These are phyloP conservation scores for Linnemannia zychae DNA, from an alignment of 192 early-diverging fungal species.

Conservation along the genomic window DNA sequence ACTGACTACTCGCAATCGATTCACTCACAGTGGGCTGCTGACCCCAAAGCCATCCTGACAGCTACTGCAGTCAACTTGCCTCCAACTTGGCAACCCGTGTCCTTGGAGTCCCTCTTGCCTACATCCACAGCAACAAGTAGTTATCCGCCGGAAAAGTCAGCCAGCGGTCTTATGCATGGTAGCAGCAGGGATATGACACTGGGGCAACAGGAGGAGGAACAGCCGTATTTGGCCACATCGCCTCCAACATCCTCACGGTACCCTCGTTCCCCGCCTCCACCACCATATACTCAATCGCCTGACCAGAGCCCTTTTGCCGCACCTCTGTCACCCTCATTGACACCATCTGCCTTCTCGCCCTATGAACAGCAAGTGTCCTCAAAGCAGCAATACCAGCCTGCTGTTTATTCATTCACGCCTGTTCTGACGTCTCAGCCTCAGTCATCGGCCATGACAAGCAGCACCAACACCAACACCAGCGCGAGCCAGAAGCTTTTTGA, in stretches of 20 bases:
- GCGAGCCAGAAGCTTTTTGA: conserved; percentile 14
- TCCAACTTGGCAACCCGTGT: conserved; percentile 3
- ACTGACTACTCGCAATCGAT: background rate
- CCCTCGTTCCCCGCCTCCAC: conserved; percentile 32
- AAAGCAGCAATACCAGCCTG: background rate
- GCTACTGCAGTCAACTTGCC: background rate
- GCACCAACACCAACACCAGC: background rate
- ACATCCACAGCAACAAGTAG: background rate
- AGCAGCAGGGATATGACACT: background rate
- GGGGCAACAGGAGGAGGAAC: conserved; percentile 6
- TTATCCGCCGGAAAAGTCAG: conserved; percentile 45
- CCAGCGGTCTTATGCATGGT: background rate
- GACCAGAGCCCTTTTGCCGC: background rate
- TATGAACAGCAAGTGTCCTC: background rate
- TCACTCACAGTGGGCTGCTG: background rate
- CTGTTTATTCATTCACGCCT: background rate
- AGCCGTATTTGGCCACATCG: conserved; percentile 32
- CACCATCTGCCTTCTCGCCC: background rate
- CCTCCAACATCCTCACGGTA: conserved; percentile 14
- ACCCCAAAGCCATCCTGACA: background rate
- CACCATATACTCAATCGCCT: conserved; percentile 39
- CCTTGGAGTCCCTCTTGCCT: background rate
- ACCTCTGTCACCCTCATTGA: background rate
- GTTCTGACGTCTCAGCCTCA: background rate
- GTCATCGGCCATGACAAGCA: background rate